Base-by-base conservation (phyloP, 1,284 basidiomycete species). In the Pascua guehoae region DNA sequence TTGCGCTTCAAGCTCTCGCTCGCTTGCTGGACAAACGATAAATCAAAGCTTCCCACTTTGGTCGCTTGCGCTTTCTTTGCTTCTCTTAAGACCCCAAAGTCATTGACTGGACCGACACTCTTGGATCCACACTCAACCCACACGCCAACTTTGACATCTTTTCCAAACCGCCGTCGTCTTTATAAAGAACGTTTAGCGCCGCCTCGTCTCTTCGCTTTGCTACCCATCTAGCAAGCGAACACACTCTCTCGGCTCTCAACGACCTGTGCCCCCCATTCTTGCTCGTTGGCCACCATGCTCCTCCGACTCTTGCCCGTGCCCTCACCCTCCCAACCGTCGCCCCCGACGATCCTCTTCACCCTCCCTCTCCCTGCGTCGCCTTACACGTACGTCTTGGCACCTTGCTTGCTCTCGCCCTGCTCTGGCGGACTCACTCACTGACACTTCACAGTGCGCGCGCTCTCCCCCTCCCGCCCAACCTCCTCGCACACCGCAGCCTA, bases 281-380 rank as follows among this genome's bases (percentile, higher is more conserved):
- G 4, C 24, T 32, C 24, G 4, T 32, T 32, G 24, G 24, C 9
- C 48, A 68, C 57, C 60, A 90, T 90, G 88, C 79, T 86, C 57
- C 83, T 90, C 61, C 83, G 83, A 66, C 82, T 91, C 58, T 71
- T 86, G 49, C 83, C 83, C 14, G 56, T 63, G 16, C 78, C 82
- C 10, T 77, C 80, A 0, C 67, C 79, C 2, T 78, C 81, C 2
- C 79, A 84, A 45, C 72, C 79, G 2, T 78, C 82, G 5, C 81
- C 84, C 37, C 83, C 86, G 15, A 84, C 85, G 46, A 84, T 91
- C 67, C 82, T 88, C 69, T 89, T 89, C 76, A 84, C 82, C 37
- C 75, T 90, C 51, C 73, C 83, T 38, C 85, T 88, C 60, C 79
- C 81, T 8, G 74, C 76, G 16, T 80, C 86, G 17, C 82, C 84